phyloP scores from a whole-genome alignment of 441 rosid genomes.

The Geranium incanum region DNA sequence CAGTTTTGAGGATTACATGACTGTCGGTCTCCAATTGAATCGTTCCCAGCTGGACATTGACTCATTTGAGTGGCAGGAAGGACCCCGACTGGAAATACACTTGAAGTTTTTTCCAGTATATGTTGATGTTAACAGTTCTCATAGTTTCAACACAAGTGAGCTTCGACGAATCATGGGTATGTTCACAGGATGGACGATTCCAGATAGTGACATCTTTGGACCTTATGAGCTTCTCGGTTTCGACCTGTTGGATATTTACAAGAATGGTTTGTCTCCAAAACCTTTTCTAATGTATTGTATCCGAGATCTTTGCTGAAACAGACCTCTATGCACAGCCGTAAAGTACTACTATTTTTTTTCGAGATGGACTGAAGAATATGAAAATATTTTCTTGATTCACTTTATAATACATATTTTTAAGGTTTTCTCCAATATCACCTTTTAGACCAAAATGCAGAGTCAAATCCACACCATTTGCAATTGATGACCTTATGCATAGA shows the following conservation, averaged over 20 bases:
- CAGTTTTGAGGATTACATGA: constrained; percentile 43
- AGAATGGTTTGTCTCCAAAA: constrained; percentile 48
- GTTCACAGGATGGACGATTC: constrained; percentile 75
- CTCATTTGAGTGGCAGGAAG: constrained; percentile 49
- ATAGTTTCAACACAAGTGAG: constrained; percentile 57
- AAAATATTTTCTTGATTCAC: not conserved
- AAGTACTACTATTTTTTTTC: not conserved
- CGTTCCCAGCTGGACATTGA: constrained; percentile 49
- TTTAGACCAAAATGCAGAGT: not conserved
- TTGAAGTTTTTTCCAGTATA: constrained; percentile 61
- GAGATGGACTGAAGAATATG: not conserved
- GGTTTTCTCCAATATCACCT: not conserved
- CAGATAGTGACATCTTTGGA: constrained; percentile 64
- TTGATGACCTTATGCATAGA: not conserved
- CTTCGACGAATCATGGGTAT: constrained; percentile 40
- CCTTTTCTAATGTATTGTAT: constrained; percentile 17
- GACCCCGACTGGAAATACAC: constrained; percentile 71
- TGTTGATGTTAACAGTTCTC: constrained; percentile 27
- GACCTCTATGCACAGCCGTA: not conserved
- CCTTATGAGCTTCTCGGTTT: constrained; percentile 82
- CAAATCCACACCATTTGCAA: not conserved
- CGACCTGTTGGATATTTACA: constrained; percentile 52
- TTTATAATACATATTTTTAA: not conserved
- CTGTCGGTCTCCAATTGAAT: constrained; percentile 44
- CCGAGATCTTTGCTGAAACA: not conserved